A percentile compares a stretch with the other conserved stretches of the same genome.
Evolutionary conservation across 2,329 filamentous ascomycete genomes (phyloP).

Genomic region (Raffaelea ambrosiae): DNA sequence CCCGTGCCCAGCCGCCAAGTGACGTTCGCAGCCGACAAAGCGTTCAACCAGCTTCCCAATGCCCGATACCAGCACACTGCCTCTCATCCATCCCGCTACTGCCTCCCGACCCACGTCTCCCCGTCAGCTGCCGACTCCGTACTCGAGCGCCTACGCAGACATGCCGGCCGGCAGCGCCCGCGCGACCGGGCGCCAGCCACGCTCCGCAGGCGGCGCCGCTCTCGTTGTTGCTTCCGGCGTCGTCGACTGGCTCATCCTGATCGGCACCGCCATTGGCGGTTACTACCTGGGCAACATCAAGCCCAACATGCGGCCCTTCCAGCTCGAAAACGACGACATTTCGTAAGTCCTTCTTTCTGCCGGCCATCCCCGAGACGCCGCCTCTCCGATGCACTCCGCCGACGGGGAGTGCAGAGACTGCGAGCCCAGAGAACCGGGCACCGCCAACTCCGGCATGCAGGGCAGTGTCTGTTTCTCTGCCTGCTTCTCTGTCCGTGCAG

Average conservation of each 20-base stretch:
- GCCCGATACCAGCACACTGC: conserved; percentile 8
- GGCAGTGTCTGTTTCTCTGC: too few relatives aligned
- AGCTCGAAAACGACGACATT: conserved; percentile 65
- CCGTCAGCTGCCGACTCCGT: background rate
- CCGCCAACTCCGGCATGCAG: too few relatives aligned
- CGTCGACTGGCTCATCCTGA: conserved; percentile 64
- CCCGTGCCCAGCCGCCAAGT: too few relatives aligned
- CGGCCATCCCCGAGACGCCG: too few relatives aligned
- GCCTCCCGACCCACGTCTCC: background rate
- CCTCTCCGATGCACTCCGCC: too few relatives aligned
- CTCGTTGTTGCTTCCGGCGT: conserved; percentile 56
- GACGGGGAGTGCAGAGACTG: too few relatives aligned
- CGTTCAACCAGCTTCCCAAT: conserved; percentile 4
- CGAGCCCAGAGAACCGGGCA: too few relatives aligned
- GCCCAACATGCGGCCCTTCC: conserved; percentile 64
- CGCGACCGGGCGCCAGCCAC: background rate
- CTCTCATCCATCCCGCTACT: conserved; percentile 1
- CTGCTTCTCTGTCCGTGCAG: too few relatives aligned
- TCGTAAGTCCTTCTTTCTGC: conserved; percentile 52
- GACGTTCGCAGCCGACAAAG: too few relatives aligned
- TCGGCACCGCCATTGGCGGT: conserved; percentile 50
- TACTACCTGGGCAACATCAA: conserved; percentile 48
- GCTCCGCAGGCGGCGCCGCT: background rate
- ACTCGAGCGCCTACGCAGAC: too few relatives aligned
- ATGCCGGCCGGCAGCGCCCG: too few relatives aligned